Evolutionary conservation across 2,329 filamentous ascomycete genomes (phyloP).

Genomic region (Colletotrichum navitas): DNA sequence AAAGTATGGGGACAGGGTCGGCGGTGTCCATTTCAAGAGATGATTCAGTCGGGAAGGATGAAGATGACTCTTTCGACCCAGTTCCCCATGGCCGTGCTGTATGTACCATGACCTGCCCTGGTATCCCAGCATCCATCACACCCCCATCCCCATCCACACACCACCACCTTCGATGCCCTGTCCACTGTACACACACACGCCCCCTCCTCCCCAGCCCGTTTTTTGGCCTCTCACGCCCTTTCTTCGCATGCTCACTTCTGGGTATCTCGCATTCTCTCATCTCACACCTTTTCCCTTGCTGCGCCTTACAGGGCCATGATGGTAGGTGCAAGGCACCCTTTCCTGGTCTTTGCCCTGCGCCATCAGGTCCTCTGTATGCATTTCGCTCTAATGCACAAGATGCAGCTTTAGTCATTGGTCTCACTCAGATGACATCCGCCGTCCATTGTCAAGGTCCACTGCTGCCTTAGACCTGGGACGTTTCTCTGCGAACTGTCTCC

Average conservation of each 20-base stretch:
- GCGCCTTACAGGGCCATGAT: conserved; percentile 38
- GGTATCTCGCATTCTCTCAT: conserved; percentile 19
- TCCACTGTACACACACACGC: conserved; percentile 20
- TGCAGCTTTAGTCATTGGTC: conserved; percentile 45
- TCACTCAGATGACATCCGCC: conserved; percentile 41
- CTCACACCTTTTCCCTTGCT: conserved; percentile 38
- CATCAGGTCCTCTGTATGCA: conserved; percentile 41
- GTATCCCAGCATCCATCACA: conserved; percentile 12
- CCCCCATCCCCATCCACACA: conserved; percentile 21
- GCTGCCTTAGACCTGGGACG: conserved; percentile 45
- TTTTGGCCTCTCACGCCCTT: conserved; percentile 44
- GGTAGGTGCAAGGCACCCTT: conserved; percentile 45
- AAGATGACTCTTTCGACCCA: conserved; percentile 42
- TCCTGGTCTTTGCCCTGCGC: conserved; percentile 44
- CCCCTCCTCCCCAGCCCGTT: conserved; percentile 45
- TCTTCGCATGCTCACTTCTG: conserved; percentile 31
- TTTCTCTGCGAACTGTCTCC: conserved; percentile 45
- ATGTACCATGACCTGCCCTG: conserved; percentile 10
- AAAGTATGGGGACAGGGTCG: conserved; percentile 35
- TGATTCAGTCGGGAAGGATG: conserved; percentile 36
- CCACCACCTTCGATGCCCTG: conserved; percentile 18
- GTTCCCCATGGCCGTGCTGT: conserved; percentile 20
- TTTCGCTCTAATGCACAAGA: conserved; percentile 44
- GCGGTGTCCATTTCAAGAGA: conserved; percentile 42
- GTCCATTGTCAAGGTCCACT: conserved; percentile 39